Evolutionary conservation across 2,329 filamentous ascomycete species (phyloP).

Genomic region (Beauveria sp.): DNA sequence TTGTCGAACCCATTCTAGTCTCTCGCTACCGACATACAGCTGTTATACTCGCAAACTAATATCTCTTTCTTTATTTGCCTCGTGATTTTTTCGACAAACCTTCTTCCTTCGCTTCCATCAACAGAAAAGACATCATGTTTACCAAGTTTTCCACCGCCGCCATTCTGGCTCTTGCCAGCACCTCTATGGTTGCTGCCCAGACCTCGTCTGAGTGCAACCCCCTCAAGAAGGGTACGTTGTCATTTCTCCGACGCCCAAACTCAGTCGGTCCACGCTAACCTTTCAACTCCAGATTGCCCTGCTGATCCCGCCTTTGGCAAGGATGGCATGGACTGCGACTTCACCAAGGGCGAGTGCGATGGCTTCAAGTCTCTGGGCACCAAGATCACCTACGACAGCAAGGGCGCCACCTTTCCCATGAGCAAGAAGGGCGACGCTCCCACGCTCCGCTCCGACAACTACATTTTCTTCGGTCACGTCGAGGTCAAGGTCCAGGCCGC

Average conservation of each 20-base stretch:
- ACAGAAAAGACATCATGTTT: conserved; percentile 24
- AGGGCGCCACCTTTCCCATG: conserved; percentile 58
- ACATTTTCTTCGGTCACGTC: conserved; percentile 93
- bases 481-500: conserved; percentile 73
- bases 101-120: conserved; percentile 1
- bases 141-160: conserved; percentile 40
- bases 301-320: conserved; percentile 69
- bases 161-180: conserved; percentile 41
- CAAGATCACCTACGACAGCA: conserved; percentile 35
- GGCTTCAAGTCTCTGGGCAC: conserved; percentile 44
- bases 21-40: conserved; percentile 6
- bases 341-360: conserved; percentile 62
- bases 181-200: conserved; percentile 44
- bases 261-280: conserved; percentile 15
- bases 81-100: conserved; percentile 7
- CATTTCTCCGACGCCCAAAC: too few relatives aligned
- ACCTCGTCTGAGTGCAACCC: conserved; percentile 51
- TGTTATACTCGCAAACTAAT: background rate
- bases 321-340: conserved; percentile 55
- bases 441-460: conserved; percentile 71
- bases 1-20: conserved; percentile 11
- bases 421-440: conserved; percentile 56
- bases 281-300: conserved; percentile 49
- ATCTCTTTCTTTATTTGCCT: background rate
- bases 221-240: conserved; percentile 38